Base-by-base conservation (phyloP, 805 yeast genomes). In the Millerozyma acaciae region DNA sequence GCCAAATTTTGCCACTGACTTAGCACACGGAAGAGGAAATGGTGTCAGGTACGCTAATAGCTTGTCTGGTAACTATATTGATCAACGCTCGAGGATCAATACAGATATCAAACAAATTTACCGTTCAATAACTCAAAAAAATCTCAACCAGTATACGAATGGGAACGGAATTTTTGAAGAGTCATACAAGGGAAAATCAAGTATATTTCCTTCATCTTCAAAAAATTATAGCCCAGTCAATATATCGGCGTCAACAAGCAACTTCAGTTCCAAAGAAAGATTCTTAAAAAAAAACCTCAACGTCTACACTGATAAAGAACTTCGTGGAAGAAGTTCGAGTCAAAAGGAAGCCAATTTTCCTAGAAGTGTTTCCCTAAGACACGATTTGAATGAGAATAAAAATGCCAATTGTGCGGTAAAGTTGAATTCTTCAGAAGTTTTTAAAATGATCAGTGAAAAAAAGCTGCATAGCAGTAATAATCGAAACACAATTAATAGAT, bases 101-200 rank as follows among this genome's bases (percentile, higher is more conserved):
- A 32, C 37, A 7, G 62, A 56, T 30, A 45, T 62, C 36, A 48
- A 50, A 16, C 61, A 57, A 33, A 62, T 61, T 32, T 60, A 65
- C 43, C 48, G 54, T 35, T 57, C 65, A 6, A 51, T 62, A 18
- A 55, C 70, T n/a, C 62, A 52, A 45, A 41, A 63, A 16, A 54
- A 56, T 37, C 33, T 57, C n/a, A 32, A 50, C 9, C 54, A 28
- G 25, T 20, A 17, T 19, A 28, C 16, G 6, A 28, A 21, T 19
- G 32, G 21, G 16, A 15, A 23, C 13, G 12, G 7, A 7, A 10
- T 6, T n/a, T 23, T 15, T 7, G 26, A n/a, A 15, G 13, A 23
- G 12, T 23, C 26, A 8, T 23, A 23, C 12, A 10, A 10, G n/a
- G n/a, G n/a, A n/a, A n/a, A n/a, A n/a, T n/a, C n/a, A n/a, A n/a